Base-by-base conservation (phyloP, 1,139 yeast genomes). In the Pichia sp. region DNA sequence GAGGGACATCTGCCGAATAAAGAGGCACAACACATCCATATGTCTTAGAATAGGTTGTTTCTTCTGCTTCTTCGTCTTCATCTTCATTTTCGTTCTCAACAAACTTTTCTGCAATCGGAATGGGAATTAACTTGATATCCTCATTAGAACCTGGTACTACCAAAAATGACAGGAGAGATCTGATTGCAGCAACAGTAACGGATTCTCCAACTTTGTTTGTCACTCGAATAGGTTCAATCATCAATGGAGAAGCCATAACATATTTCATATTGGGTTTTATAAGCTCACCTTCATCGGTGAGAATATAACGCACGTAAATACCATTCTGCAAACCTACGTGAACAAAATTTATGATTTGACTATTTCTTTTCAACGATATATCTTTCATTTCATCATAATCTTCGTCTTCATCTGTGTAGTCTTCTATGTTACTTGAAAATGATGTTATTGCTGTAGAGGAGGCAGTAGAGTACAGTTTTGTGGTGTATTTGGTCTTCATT, bases 261-360 rank as follows among this genome's bases (percentile, higher is more conserved):
- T 84, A 90, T 65, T 87, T 84, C n/a, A 82, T 80, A 60, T 88
- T 75, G 0, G 92, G 81, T 59, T 85, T 86, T 0, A 81, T 74
- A 13, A 92, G 70, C 50, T 79, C 79, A 0, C 96, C 97, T 3
- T 74, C 66, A 1, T 70, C 68, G 62, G 87, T 89, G 36, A 90
- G 64, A 7, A 73, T 72, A 0, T 90, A 80, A 34, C 85, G 74
- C 2, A 85, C 84, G 70, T 87, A 89, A 1, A 90, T 81, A 38
- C 99, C 99, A 67, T 84, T 89, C 30, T 75, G 79, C 75, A 92
- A 76, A 1, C 98, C 98, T 51, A 90, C 79, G 68, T 90, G 95
- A 7, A 51, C 52, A 16, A 23, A 88, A 77, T 53, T 51, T 5
- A 16, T 42, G 15, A 15, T 43, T 15, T 34, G 36, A 51, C 54